Conservation (phyloP, 495 filamentous ascomycete genomes). For the Jackrogersella multiformis region DNA sequence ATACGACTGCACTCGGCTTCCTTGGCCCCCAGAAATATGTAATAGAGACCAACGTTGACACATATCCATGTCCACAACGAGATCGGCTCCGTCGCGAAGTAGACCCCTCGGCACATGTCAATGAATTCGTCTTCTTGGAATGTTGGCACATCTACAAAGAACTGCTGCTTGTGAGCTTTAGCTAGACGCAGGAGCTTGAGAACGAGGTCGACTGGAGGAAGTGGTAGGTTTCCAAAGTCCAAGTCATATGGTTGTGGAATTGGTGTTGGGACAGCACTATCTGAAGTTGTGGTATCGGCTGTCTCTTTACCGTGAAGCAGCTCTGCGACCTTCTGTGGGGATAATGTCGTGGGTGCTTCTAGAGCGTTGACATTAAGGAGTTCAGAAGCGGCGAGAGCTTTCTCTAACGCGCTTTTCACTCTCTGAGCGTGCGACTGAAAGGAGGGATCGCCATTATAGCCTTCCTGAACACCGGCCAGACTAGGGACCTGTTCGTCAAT, state of each 20-base stretch:
- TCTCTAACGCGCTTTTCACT: constrained; percentile 28
- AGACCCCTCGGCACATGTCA: constrained; percentile 64
- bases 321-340: constrained; percentile 9
- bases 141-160: constrained; percentile 42
- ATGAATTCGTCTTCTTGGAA: constrained; percentile 62
- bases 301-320: constrained; percentile 8
- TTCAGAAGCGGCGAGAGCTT: constrained; percentile 22
- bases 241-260: constrained; percentile 2
- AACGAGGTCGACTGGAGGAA: constrained; percentile 33
- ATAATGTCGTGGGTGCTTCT: constrained; percentile 1
- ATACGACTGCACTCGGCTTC: constrained; percentile 11
- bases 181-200: constrained; percentile 38
- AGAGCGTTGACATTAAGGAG: constrained; percentile 7
- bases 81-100: constrained; percentile 67
- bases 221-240: constrained; percentile 22
- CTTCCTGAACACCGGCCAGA: constrained; percentile 29
- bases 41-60: constrained; percentile 65
- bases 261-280: not conserved
- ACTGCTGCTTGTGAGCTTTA: constrained; percentile 32
- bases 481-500: constrained; percentile 40
- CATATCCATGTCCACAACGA: constrained; percentile 64
- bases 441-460: constrained; percentile 38
- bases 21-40: constrained; percentile 57
- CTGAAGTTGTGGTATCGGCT: not conserved
- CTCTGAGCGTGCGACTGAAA: constrained; percentile 39